A percentile compares a stretch with the other conserved stretches of the same genome.
Evolutionary conservation across 2,329 filamentous ascomycete genomes (phyloP).

Genomic region (Aspergillus caelatus): DNA sequence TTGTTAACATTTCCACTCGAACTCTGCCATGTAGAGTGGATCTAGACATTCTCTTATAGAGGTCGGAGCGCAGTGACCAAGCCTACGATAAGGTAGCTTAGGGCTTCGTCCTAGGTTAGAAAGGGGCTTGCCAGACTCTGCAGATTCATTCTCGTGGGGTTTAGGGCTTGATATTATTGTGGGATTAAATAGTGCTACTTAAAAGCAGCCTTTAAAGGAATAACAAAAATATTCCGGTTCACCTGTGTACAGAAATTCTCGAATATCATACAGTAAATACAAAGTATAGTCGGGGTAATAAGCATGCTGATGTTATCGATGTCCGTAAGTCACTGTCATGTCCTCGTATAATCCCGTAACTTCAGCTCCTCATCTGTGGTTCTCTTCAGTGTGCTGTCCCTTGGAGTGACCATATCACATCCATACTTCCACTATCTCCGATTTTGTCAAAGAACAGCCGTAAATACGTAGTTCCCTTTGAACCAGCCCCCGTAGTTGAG

Average conservation of each 20-base stretch:
- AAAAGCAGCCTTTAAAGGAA: neutral
- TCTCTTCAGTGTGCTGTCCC: neutral
- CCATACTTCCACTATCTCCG: neutral
- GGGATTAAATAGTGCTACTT: neutral
- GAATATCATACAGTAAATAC: neutral
- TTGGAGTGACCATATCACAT: neutral
- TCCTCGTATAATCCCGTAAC: neutral
- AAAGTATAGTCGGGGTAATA: neutral
- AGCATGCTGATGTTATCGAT: neutral
- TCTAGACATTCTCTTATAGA: neutral
- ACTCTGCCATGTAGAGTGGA: neutral
- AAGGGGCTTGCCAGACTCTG: neutral
- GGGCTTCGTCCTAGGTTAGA: neutral
- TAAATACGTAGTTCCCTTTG: neutral
- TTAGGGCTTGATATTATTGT: neutral
- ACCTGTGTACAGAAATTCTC: neutral
- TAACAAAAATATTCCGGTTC: neutral
- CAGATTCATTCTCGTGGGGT: neutral
- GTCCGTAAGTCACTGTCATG: neutral
- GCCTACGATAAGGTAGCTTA: neutral
- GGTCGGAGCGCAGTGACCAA: neutral
- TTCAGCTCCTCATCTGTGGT: neutral
- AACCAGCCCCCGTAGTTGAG: neutral
- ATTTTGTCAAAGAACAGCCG: neutral
- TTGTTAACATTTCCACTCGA: neutral